Evolutionary conservation across 352 stramenopile genomes (phyloP), one percentile per base, ranked within the genome.

Genomic region (Salisapilia sapeloensis): DNA sequence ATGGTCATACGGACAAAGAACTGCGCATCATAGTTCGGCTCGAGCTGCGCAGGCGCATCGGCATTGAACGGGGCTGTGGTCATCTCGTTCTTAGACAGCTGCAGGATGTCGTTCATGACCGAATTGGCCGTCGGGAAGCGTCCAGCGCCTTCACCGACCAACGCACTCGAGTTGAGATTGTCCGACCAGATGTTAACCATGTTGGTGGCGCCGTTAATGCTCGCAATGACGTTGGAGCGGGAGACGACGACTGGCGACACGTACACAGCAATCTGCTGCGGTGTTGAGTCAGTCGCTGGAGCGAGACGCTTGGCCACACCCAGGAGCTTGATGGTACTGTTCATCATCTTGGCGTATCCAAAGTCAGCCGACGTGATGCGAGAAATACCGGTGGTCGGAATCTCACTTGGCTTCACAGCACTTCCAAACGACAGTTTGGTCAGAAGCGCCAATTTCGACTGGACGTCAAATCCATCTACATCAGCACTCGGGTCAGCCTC

Each of bases 1-100:
- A 96, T 96, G 25, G 75, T 89, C 38, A 97, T 92, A 35, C 92
- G 83, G 38, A 97, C 84, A 53, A 97, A 98, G 54, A 97, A 97
- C 20, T 80, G 62, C 6, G 82, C 80, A 16, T 75, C 64, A 42
- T 92, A 98, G 62, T 98, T 79, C 6, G 74, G 69, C 42, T 96
- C 66, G 39, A 96, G 54, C 43, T 48, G 61, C 29, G 78, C 56
- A 6, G 47, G 46, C 22, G 41, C 18, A 24, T 60, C 59, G 15
- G 40, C 49, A 49, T 89, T 85, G 50, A 79, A 66, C 50, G 86
- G 66, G 51, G 96, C 93, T 11, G 81, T 70, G 29, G 86, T 53
- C 11, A 67, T 59, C 38, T 95, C 76, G 11, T 70, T 75, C n/a
- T 69, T 71, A 10, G 80, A 83, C 29, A 97, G 52, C 50, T 94